Conservation (phyloP, 345 rosid species). For the Rhizophora mangle region DNA sequence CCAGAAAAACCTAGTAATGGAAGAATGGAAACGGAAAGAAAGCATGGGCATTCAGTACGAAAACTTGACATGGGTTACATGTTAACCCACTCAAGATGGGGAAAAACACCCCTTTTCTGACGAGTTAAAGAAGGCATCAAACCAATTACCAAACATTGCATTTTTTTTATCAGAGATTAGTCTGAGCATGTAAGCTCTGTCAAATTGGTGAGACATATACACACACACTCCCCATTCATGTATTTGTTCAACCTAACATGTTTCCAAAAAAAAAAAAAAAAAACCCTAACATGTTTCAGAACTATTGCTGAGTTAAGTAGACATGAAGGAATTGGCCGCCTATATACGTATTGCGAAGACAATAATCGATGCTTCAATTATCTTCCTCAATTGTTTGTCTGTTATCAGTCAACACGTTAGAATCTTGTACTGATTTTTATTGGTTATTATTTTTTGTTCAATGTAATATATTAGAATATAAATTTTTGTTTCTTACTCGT, state of each 20-base stretch:
- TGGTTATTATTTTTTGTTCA: too few relatives aligned
- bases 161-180: not conserved
- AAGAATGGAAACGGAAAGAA: not conserved
- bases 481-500: too few relatives aligned
- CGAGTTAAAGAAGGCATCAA: not conserved
- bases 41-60: slow-evolving; percentile 11
- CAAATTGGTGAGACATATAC: slow-evolving; percentile 12
- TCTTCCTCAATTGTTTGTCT: too few relatives aligned
- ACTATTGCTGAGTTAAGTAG: slow-evolving; percentile 9
- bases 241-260: slow-evolving; percentile 18
- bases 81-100: not conserved
- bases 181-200: slow-evolving; percentile 7
- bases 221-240: not conserved
- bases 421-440: too few relatives aligned
- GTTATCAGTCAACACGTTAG: too few relatives aligned
- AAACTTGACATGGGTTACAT: slow-evolving; percentile 1
- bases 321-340: slow-evolving; percentile 9
- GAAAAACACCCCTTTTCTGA: not conserved
- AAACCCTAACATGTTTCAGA: slow-evolving; percentile 12
- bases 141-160: not conserved
- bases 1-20: not conserved
- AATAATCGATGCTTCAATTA: not conserved
- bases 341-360: not conserved
- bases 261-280: not conserved
- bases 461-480: too few relatives aligned